phyloP scores from a whole-genome alignment of 2,329 filamentous ascomycete genomes.

The Colletotrichum sidae region DNA sequence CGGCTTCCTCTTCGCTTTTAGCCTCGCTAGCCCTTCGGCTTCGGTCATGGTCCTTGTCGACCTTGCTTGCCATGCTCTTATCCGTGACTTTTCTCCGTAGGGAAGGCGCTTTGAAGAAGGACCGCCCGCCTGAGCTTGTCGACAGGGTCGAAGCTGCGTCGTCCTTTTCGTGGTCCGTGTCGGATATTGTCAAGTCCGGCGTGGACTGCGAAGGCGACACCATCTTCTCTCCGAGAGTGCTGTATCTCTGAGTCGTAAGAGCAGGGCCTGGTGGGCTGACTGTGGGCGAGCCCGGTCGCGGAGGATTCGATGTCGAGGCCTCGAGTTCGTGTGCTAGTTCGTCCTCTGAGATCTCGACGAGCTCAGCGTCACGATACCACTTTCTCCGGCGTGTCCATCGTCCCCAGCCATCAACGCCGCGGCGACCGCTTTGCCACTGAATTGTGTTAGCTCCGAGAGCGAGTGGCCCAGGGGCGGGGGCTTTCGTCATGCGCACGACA shows the following conservation, averaged over 20 bases:
- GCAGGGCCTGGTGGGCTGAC: conserved; percentile 29
- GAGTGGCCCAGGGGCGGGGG: not conserved
- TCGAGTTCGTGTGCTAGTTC: conserved; percentile 40
- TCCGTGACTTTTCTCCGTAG: conserved; percentile 55
- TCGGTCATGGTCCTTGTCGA: conserved; percentile 48
- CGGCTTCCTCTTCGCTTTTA: conserved; percentile 56
- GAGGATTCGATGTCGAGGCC: conserved; percentile 18
- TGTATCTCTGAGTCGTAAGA: conserved; percentile 46
- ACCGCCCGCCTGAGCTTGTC: conserved; percentile 56
- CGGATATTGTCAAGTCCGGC: conserved; percentile 34
- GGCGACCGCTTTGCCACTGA: conserved; percentile 89
- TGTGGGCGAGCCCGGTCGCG: conserved; percentile 20
- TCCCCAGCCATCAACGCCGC: conserved; percentile 90
- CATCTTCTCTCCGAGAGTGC: conserved; percentile 52
- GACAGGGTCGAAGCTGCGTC: conserved; percentile 60
- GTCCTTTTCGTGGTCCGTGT: conserved; percentile 43
- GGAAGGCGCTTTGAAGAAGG: conserved; percentile 55
- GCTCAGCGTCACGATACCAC: conserved; percentile 96
- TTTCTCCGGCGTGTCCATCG: conserved; percentile 93
- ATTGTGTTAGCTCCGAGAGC: not conserved
- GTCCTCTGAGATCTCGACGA: conserved; percentile 76
- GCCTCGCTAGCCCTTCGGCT: conserved; percentile 54
- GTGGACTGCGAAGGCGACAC: conserved; percentile 44
- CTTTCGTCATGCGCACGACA: conserved; percentile 34
- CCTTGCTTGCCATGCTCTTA: conserved; percentile 38